Evolutionary conservation across 192 early-diverging fungal genomes (phyloP), one percentile per base, ranked within the genome.

Genomic region (Geosiphon pyriformis): DNA sequence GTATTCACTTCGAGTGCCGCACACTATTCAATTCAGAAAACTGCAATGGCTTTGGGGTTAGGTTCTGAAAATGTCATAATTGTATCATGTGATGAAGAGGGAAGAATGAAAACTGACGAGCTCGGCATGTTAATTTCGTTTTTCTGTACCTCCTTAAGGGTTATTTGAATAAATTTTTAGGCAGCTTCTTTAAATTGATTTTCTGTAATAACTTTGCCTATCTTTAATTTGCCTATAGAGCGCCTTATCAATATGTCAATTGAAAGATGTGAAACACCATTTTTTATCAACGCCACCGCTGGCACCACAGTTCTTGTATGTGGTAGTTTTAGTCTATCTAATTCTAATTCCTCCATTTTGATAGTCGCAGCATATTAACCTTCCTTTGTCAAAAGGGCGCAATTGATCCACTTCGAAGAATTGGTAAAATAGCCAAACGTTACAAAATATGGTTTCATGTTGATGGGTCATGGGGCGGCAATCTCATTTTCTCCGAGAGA

Each of bases 381-480:
- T 29, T 55, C 34, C 15, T 27, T 59, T 7, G 3, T 3, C 12
- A 30, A 30, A 69, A 80, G 70, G 87, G 90, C 15, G 84, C 92
- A 0, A 92, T 89, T 71, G 92, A 94, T 63, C 86, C 87, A 4
- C 74, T 92, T 25, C 70, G 68, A 1, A 77, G 66, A 20, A 86
- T 90, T 33, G 80, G 79, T 0, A 68, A 46, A 20, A 76, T 89
- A 49, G 84, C 88, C 30, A 76, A 74, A 61, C 79, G 81, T 31
- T 84, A 80, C 63, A 75, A 76, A 22, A 76, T 87, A 57, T 90
- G 90, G 87, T 69, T 91, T 37, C 90, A 94, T 60, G 76, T 90
- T 10, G 92, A 94, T 59, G 92, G 82, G 8, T 87, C 86, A 31
- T 94, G 87, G 86, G 90, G 90, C 57, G 88, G 88, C 17, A 83